A percentile compares a stretch with the other conserved stretches of the same genome.
These are phyloP conservation scores for Kazachstania kunashirensis DNA, from an alignment of 805 yeast species.

Conservation along the genomic window DNA sequence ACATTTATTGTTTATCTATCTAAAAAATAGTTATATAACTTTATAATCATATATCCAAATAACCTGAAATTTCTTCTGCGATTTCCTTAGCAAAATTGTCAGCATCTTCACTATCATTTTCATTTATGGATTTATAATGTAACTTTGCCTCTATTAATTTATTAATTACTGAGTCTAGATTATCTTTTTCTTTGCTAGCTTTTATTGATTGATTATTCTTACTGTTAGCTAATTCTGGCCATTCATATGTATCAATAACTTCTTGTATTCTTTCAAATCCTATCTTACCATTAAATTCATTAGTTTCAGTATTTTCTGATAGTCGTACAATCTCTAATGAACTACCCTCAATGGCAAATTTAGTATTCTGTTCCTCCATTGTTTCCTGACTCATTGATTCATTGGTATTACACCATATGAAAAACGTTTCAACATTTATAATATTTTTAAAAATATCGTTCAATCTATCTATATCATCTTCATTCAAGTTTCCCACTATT, in stretches of 20 bases:
- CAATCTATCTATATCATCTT: background rate
- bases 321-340: background rate
- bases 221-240: slow-evolving; percentile 27
- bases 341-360: slow-evolving; percentile 29
- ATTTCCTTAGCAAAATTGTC: slow-evolving; percentile 15
- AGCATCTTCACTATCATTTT: slow-evolving; percentile 10
- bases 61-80: slow-evolving; percentile 15
- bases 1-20: slow-evolving; percentile 1
- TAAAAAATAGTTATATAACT: background rate
- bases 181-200: background rate
- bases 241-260: slow-evolving; percentile 39
- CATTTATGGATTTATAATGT: slow-evolving; percentile 8
- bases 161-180: slow-evolving; percentile 6
- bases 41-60: slow-evolving; percentile 4
- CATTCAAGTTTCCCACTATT: slow-evolving; percentile 24
- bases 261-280: slow-evolving; percentile 39
- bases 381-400: background rate
- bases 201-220: background rate
- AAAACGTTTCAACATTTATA: slow-evolving; percentile 3
- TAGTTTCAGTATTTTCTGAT: slow-evolving; percentile 18
- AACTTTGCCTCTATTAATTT: slow-evolving; percentile 15
- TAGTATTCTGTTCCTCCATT: slow-evolving; percentile 5
- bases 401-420: slow-evolving; percentile 1
- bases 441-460: background rate
- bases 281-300: slow-evolving; percentile 35